Evolutionary conservation across 352 stramenopile species (phyloP).

Genomic region (Aphanomyces euteiches): DNA sequence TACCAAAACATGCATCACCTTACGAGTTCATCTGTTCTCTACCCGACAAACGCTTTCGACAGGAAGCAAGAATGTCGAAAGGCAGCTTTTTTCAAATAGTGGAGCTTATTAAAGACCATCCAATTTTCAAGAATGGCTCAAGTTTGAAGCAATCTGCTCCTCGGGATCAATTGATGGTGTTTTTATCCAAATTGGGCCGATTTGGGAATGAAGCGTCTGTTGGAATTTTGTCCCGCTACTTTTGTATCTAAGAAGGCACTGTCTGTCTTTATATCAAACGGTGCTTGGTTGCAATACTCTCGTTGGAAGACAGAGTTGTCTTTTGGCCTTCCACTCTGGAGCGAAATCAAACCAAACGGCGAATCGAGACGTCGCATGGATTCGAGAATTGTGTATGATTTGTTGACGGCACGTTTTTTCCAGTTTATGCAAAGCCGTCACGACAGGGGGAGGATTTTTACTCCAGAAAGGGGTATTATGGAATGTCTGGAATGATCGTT

Average conservation of each 20-base stretch:
- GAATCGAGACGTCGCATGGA: background rate
- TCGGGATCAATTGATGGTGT: slow-evolving; percentile 8
- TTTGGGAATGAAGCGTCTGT: slow-evolving; percentile 17
- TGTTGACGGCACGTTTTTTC: slow-evolving; percentile 22
- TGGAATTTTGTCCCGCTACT: slow-evolving; percentile 8
- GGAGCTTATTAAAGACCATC: background rate
- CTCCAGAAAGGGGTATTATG: slow-evolving; percentile 20
- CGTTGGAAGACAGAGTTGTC: background rate
- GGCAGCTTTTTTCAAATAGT: background rate
- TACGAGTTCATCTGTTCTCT: background rate
- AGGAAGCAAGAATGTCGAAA: slow-evolving; percentile 3
- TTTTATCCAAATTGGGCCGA: slow-evolving; percentile 6
- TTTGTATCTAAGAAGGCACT: slow-evolving; percentile 12
- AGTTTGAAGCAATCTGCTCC: background rate
- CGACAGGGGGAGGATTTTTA: slow-evolving; percentile 18
- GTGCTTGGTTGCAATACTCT: slow-evolving; percentile 13
- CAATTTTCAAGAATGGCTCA: background rate
- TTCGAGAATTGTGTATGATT: slow-evolving; percentile 10
- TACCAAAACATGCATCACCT: background rate
- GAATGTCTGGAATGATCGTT: slow-evolving; percentile 13
- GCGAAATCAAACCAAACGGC: background rate
- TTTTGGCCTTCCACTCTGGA: slow-evolving; percentile 5
- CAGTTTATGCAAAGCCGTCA: slow-evolving; percentile 17
- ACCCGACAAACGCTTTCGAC: background rate
- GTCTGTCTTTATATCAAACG: background rate